Percentiles rank a stretch among this genome's conserved stretches.
Conservation (phyloP, 768 basidiomycete species). For the Candolleomyces efflorescens region DNA sequence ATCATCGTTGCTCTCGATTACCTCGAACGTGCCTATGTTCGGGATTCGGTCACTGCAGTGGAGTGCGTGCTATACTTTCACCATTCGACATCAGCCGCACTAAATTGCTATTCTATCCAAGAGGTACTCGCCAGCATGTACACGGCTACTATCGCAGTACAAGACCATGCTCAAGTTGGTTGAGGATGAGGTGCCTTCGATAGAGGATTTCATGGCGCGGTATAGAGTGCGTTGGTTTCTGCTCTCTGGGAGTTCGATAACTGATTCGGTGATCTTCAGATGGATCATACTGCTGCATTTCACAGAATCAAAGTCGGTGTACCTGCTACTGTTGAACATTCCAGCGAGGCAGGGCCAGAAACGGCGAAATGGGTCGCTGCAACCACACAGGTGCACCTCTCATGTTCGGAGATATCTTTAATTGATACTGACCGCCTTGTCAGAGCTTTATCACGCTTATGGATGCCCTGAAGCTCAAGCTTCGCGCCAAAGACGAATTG, state of each 20-base stretch:
- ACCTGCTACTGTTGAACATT: background rate
- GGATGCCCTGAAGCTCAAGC: conserved; percentile 77
- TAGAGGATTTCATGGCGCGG: conserved; percentile 89
- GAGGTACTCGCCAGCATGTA: conserved; percentile 97
- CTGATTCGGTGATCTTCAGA: conserved; percentile 36
- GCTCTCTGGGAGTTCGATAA: background rate
- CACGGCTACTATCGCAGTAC: conserved; percentile 90
- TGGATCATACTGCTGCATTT: conserved; percentile 91
- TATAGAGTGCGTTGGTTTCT: conserved; percentile 53
- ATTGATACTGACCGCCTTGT: background rate
- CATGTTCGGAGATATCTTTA: background rate
- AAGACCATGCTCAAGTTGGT: conserved; percentile 97
- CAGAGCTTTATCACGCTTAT: conserved; percentile 96
- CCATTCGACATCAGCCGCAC: conserved; percentile 19
- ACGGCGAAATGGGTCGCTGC: conserved; percentile 97
- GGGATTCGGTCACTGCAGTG: conserved; percentile 85
- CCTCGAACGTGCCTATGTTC: conserved; percentile 91
- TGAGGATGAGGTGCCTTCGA: conserved; percentile 75
- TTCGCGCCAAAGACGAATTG: background rate
- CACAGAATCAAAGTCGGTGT: conserved; percentile 70
- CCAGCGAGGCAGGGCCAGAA: conserved; percentile 76
- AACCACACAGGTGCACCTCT: conserved; percentile 33
- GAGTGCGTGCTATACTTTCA: conserved; percentile 59
- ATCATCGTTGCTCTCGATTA: conserved; percentile 92
- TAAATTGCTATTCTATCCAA: conserved; percentile 18